A percentile compares a stretch with the other conserved stretches of the same genome.
These are phyloP conservation scores for Fusarium agapanthi DNA, from an alignment of 2,329 filamentous ascomycete species.

Conservation along the genomic window DNA sequence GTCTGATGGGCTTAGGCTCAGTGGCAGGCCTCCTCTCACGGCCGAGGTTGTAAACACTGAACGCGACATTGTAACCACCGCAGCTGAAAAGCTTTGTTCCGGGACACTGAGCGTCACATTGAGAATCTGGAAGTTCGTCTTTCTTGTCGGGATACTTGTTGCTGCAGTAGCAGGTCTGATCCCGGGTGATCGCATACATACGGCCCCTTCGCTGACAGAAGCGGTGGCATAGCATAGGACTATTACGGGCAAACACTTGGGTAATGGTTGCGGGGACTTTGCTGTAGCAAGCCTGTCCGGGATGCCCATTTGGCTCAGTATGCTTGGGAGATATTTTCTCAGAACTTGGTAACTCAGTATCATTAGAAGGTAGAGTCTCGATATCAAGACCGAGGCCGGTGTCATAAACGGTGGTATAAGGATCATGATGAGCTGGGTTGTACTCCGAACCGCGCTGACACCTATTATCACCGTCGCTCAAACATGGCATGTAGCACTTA, in stretches of 20 bases:
- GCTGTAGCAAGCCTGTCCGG: neutral
- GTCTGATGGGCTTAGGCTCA: neutral
- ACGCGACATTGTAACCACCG: neutral
- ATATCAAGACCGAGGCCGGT: neutral
- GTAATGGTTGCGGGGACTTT: neutral
- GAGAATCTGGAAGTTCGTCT: neutral
- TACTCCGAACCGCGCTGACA: neutral
- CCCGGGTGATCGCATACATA: neutral
- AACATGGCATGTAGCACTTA: neutral
- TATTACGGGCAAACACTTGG: neutral
- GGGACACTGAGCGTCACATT: neutral
- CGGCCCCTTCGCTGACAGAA: neutral
- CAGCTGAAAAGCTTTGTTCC: neutral
- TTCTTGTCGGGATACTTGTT: neutral
- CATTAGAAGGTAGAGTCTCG: neutral
- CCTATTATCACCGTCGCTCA: neutral
- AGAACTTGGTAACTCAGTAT: rapidly evolving
- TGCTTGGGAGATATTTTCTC: rapidly evolving
- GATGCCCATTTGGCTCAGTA: neutral
- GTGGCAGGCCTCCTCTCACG: neutral
- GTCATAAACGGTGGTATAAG: neutral
- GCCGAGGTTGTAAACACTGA: neutral
- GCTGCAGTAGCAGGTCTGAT: neutral
- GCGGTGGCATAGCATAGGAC: neutral
- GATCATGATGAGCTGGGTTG: neutral